Percentiles rank a stretch among this genome's conserved stretches.
These are phyloP conservation scores for Geum urbanum DNA, from an alignment of 306 rosid genomes.

Conservation along the genomic window DNA sequence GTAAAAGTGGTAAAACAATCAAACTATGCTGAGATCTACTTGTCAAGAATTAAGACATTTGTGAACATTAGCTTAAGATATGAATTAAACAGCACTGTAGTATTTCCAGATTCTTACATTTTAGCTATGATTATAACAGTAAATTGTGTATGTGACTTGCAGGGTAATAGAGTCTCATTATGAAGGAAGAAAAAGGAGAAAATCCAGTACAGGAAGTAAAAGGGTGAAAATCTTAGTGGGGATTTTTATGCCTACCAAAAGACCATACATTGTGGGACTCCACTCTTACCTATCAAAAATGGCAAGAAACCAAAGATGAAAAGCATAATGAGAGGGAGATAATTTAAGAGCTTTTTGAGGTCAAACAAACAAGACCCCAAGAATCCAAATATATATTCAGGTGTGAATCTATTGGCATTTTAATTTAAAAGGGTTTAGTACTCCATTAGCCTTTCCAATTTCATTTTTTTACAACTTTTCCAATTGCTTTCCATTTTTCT, in stretches of 20 bases:
- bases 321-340: conserved; percentile 27
- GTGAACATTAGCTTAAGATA: neutral
- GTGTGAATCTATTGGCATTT: conserved; percentile 42
- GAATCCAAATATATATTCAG: conserved; percentile 26
- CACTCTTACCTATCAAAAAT: conserved; percentile 49
- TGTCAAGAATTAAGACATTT: neutral
- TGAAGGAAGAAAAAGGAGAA: conserved; percentile 14
- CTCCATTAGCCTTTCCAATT: conserved; percentile 21
- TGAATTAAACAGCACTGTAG: neutral
- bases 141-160: conserved; percentile 20
- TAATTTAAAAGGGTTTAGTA: conserved; percentile 23
- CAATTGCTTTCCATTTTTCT: conserved; percentile 3
- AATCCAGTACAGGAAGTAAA: conserved; percentile 2
- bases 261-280: conserved; percentile 76
- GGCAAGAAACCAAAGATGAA: conserved; percentile 38
- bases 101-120: neutral
- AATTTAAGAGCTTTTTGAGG: conserved; percentile 42
- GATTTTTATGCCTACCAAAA: conserved; percentile 63
- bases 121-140: neutral
- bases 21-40: too few species aligned
- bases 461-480: conserved; percentile 18
- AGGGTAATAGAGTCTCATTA: conserved; percentile 35
- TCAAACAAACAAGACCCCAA: conserved; percentile 58
- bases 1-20: too few species aligned
- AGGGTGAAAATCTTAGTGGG: conserved; percentile 58